Evolutionary conservation across 139 green algal genomes (phyloP), one percentile per base, ranked within the genome.

Genomic region (Tetradesmus obliquus): DNA sequence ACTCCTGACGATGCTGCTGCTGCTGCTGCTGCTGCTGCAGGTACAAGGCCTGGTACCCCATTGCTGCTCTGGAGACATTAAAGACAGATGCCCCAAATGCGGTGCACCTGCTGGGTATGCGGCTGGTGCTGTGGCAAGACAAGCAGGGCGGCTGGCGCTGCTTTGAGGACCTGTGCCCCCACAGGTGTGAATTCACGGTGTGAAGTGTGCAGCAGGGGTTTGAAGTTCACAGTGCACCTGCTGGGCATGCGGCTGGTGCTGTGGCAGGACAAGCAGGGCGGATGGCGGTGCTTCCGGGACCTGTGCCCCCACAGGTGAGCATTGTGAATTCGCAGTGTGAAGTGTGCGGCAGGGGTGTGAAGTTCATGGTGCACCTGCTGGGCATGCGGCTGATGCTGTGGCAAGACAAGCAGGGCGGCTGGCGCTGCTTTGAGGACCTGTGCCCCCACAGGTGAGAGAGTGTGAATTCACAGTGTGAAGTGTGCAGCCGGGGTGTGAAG

Each of bases 101-200:
- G 6, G 74, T 93, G 66, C 66, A 91, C 53, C 82, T 93, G 82
- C 72, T 94, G 92, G 86, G 86, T 55, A 69, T 55, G 55, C 66
- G 51, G 57, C 88, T 94, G 69, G 90, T 94, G 57, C 32, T 94
- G 74, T 94, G 91, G 93, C 8, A 69, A 51, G 91, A 94, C 79
- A 80, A 79, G 54, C 20, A 62, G 20, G 91, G 84, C 20, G 17
- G 19, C 57, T 95, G 92, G 92, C 90, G 90, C 51, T 92, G 84
- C 90, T 95, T 93, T 74, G 32, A 88, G n/a, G 89, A 95, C 79
- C 24, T 84, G 15, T 95, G 93, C 89, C 93, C 93, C 5, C 93
- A 95, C 90, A 92, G 88, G 88, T 91, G 58, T 3, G 22, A 76
- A 7, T 53, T 55, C 24, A 82, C n/a, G 22, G n/a, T 55, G 76